Percentiles rank a stretch among this genome's conserved stretches.
Evolutionary conservation across 2,329 filamentous ascomycete species (phyloP).

Genomic region (Sclerotinia sclerotiorum): DNA sequence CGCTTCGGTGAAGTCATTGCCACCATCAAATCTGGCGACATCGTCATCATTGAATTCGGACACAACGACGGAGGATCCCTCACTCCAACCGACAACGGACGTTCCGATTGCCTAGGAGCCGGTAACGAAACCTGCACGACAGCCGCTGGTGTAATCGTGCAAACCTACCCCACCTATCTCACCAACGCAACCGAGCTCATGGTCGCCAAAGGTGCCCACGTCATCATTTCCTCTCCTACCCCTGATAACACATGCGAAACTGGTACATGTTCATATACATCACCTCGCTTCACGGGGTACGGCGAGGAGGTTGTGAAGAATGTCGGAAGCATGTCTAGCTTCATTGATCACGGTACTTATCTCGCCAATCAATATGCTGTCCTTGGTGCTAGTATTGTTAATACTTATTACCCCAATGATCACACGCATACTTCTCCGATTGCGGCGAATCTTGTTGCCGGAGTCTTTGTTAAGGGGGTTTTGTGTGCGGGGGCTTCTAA

Average conservation of each 20-base stretch:
- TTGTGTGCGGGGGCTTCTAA: constrained; percentile 6
- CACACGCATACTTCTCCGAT: constrained; percentile 60
- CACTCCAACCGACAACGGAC: constrained; percentile 56
- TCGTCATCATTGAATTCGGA: constrained; percentile 60
- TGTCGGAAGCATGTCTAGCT: constrained; percentile 44
- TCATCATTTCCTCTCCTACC: constrained; percentile 60
- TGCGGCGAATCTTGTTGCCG: constrained; percentile 53
- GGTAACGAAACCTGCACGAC: constrained; percentile 49
- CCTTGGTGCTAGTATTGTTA: constrained; percentile 49
- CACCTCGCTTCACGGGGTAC: constrained; percentile 58
- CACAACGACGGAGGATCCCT: constrained; percentile 65
- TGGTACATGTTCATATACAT: constrained; percentile 48
- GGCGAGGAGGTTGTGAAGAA: constrained; percentile 47
- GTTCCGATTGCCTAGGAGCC: constrained; percentile 53
- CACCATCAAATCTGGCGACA: constrained; percentile 40
- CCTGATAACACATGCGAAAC: constrained; percentile 64
- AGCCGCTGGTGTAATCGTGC: constrained; percentile 48
- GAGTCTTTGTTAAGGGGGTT: constrained; percentile 1
- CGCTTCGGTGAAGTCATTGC: constrained; percentile 59
- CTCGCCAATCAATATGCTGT: constrained; percentile 51
- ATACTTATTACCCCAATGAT: constrained; percentile 55
- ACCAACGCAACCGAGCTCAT: constrained; percentile 36
- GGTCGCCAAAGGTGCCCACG: constrained; percentile 57
- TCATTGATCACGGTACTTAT: constrained; percentile 59
- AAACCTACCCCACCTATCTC: constrained; percentile 39